Percentiles rank a stretch among this genome's conserved stretches.
Evolutionary conservation across 805 yeast genomes (phyloP).

Genomic region (Clavispora phyllophila): DNA sequence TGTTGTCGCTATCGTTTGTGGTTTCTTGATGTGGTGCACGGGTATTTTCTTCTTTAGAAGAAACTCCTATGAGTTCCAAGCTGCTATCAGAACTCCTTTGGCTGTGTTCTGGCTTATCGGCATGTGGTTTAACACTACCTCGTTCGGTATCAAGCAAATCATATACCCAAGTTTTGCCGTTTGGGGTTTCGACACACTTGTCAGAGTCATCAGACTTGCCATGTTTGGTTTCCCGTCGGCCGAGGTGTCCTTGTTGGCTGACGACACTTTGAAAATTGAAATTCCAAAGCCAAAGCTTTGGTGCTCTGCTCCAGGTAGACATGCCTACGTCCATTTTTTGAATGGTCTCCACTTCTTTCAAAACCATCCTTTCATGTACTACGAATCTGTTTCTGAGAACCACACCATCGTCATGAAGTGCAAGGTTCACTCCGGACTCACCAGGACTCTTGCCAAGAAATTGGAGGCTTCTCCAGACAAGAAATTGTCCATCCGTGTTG

Average conservation of each 20-base stretch:
- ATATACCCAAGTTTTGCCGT: conserved; percentile 50
- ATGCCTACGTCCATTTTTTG: conserved; percentile 53
- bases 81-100: conserved; percentile 13
- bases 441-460: conserved; percentile 26
- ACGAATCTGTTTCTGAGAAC: conserved; percentile 10
- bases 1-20: conserved; percentile 7
- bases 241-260: conserved; percentile 27
- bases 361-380: conserved; percentile 55
- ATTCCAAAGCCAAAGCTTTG: conserved; percentile 45
- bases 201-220: conserved; percentile 28
- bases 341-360: conserved; percentile 55
- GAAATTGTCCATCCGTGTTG: conserved; percentile 23
- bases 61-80: conserved; percentile 12
- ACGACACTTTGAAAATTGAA: conserved; percentile 44
- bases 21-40: conserved; percentile 12
- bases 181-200: conserved; percentile 49
- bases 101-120: conserved; percentile 13
- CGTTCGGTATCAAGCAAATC: conserved; percentile 6
- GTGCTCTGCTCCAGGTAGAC: conserved; percentile 52
- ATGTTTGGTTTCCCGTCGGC: conserved; percentile 35
- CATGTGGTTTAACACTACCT: conserved; percentile 11
- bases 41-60: conserved; percentile 14
- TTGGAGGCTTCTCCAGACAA: conserved; percentile 25
- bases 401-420: conserved; percentile 26
- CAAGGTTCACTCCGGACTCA: conserved; percentile 36